These are phyloP conservation scores for Arthroderma sp. DNA, from an alignment of 2,329 filamentous ascomycete genomes.

Conservation along the genomic window DNA sequence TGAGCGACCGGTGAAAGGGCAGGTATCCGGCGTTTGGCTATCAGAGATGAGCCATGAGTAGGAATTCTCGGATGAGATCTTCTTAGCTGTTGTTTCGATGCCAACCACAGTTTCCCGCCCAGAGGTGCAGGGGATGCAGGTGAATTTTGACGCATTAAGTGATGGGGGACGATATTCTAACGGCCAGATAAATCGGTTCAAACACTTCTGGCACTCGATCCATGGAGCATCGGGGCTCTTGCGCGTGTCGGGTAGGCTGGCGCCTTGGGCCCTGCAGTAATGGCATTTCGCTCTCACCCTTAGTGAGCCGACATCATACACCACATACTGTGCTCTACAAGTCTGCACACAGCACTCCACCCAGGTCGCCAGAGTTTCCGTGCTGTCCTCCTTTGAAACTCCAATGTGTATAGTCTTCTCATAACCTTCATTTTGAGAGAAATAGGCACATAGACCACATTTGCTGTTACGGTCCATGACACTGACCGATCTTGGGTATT, in stretches of 20 bases:
- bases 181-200: constrained; percentile 40
- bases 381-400: constrained; percentile 24
- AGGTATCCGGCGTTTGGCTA: constrained; percentile 24
- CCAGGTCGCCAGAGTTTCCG: constrained; percentile 31
- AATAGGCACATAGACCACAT: constrained; percentile 34
- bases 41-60: constrained; percentile 37
- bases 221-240: constrained; percentile 23
- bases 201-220: constrained; percentile 37
- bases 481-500: constrained; percentile 40
- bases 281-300: constrained; percentile 39
- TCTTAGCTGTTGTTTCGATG: constrained; percentile 28
- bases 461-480: constrained; percentile 33
- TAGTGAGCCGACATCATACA: constrained; percentile 36
- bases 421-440: constrained; percentile 18
- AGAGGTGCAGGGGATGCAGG: constrained; percentile 33
- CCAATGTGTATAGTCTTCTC: constrained; percentile 13
- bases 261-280: constrained; percentile 33
- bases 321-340: constrained; percentile 42
- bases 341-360: constrained; percentile 36
- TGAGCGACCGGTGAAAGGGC: constrained; percentile 32
- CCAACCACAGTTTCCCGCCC: constrained; percentile 28
- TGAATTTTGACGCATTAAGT: constrained; percentile 22
- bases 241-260: not conserved
- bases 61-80: constrained; percentile 34
- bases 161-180: constrained; percentile 30